Conservation (phyloP, 768 basidiomycete species). For the Myochromella boudieri region DNA sequence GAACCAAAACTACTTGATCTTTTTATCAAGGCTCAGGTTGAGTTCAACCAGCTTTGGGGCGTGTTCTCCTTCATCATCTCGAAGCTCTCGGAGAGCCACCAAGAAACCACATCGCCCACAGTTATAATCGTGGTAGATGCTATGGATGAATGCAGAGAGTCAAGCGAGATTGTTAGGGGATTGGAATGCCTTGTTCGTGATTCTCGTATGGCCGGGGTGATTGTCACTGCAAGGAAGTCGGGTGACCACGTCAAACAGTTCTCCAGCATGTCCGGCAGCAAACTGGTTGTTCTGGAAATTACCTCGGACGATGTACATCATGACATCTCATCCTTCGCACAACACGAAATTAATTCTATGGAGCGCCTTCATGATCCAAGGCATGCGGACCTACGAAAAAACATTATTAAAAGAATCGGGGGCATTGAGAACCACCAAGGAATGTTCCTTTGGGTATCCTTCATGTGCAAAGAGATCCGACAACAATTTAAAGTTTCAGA, state of each 20-base stretch:
- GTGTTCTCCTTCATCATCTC: slow-evolving; percentile 1
- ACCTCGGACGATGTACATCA: slow-evolving; percentile 5
- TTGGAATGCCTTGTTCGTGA: not conserved
- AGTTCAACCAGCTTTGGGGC: not conserved
- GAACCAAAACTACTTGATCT: not conserved
- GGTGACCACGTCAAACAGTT: slow-evolving; percentile 6
- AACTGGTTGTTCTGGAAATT: not conserved
- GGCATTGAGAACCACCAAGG: slow-evolving; percentile 8
- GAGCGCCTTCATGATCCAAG: slow-evolving; percentile 3
- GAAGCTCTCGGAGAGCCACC: not conserved
- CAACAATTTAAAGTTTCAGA: not conserved
- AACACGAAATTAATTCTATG: not conserved
- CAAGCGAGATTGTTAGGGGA: not conserved
- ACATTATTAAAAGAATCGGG: not conserved
- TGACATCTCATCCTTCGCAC: slow-evolving; percentile 2
- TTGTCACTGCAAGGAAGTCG: slow-evolving; percentile 3
- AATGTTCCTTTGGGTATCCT: slow-evolving; percentile 3
- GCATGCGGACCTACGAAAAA: not conserved
- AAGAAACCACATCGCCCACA: no score
- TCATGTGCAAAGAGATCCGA: slow-evolving; percentile 4
- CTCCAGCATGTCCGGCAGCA: not conserved
- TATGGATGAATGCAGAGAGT: slow-evolving; percentile 6
- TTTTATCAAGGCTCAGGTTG: not conserved
- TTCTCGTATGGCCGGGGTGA: not conserved
- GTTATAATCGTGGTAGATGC: slow-evolving; percentile 1